Evolutionary conservation across 2,329 filamentous ascomycete genomes (phyloP).

Genomic region (Teratosphaeria nubilosa): DNA sequence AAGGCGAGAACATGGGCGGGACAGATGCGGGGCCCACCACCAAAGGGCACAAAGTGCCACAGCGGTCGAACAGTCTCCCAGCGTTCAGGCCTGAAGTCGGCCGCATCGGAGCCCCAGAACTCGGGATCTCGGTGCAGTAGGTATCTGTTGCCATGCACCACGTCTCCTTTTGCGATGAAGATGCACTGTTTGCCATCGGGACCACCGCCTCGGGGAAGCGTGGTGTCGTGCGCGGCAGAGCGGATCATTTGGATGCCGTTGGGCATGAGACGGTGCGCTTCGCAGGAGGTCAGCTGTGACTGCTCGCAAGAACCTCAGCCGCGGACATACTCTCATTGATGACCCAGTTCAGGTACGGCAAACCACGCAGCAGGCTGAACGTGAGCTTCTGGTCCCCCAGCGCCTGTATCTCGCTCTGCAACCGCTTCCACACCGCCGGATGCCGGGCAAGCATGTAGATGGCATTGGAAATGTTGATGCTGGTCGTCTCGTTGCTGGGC

Average conservation of each 20-base stretch:
- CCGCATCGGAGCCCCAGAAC: conserved; percentile 38
- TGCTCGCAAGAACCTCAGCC: background rate
- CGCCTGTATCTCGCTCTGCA: background rate
- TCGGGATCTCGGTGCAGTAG: conserved; percentile 38
- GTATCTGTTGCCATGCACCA: conserved; percentile 35
- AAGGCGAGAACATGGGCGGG: conserved; percentile 14
- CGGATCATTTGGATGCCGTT: conserved; percentile 18
- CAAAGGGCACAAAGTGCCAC: conserved; percentile 24
- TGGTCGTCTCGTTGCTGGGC: too few relatives aligned
- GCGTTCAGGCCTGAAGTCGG: conserved; percentile 38
- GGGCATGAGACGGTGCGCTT: background rate
- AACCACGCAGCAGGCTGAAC: background rate
- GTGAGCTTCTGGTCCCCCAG: background rate
- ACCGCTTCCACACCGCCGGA: too few relatives aligned
- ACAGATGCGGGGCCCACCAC: conserved; percentile 35
- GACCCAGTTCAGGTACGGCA: conserved; percentile 17
- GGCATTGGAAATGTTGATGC: too few relatives aligned
- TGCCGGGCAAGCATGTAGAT: background rate
- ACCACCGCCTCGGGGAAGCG: conserved; percentile 42
- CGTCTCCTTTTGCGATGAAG: conserved; percentile 38
- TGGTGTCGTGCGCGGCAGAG: conserved; percentile 37
- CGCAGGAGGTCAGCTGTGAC: background rate
- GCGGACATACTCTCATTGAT: background rate
- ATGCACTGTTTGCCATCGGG: conserved; percentile 40
- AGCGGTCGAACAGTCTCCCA: conserved; percentile 24